Conservation (phyloP, 208 protist genomes). For the Crithidia fasciculata region DNA sequence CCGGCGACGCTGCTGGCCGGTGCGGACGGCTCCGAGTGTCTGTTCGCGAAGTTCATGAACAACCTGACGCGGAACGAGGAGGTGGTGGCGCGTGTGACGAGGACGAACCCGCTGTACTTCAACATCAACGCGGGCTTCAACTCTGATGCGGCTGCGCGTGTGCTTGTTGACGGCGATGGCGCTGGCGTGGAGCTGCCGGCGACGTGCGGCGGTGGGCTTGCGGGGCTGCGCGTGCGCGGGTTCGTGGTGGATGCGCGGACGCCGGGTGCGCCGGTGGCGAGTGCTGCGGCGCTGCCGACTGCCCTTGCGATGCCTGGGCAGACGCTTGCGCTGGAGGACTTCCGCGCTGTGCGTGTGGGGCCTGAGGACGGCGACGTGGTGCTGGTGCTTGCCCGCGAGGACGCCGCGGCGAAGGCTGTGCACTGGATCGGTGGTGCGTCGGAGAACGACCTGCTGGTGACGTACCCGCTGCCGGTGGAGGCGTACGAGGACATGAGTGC, state of each 20-base stretch:
- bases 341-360: constrained; percentile 24
- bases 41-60: constrained; percentile 34
- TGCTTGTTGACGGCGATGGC: not conserved
- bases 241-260: constrained; percentile 37
- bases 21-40: not conserved
- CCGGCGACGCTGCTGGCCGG: constrained; percentile 31
- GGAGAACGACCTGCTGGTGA: constrained; percentile 45
- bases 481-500: too few relatives aligned
- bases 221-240: constrained; percentile 27
- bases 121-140: constrained; percentile 43
- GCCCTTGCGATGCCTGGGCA: constrained; percentile 44
- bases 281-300: not conserved
- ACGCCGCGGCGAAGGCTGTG: constrained; percentile 30
- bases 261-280: constrained; percentile 1
- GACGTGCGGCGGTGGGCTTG: constrained; percentile 9
- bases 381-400: constrained; percentile 32
- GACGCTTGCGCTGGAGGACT: constrained; percentile 59
- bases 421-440: constrained; percentile 47
- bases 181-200: constrained; percentile 14
- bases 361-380: constrained; percentile 17
- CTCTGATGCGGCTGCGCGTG: not conserved
- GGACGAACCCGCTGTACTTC: constrained; percentile 34
- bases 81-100: not conserved
- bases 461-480: constrained; percentile 42
- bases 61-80: constrained; percentile 20